Conservation (phyloP, 2,329 filamentous ascomycete genomes). For the Trichoderma pleuroti region DNA sequence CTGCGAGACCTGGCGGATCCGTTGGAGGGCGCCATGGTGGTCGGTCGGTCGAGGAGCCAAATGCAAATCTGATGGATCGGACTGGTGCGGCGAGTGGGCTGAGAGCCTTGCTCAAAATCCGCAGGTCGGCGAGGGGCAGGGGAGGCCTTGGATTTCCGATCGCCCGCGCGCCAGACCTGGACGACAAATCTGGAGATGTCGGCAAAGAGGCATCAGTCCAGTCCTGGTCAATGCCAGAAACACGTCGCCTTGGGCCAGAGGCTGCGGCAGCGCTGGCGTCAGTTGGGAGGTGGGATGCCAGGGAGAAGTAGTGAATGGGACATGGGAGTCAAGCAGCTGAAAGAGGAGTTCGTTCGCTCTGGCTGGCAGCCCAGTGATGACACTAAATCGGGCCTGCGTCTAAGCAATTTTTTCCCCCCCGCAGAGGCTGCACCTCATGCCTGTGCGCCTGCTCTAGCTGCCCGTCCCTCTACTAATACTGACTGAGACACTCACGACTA, state of each 20-base stretch:
- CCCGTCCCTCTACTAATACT: background rate
- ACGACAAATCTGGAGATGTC: slow-evolving; percentile 31
- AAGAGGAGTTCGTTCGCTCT: slow-evolving; percentile 8
- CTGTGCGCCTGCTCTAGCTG: background rate
- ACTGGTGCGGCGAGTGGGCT: slow-evolving; percentile 2
- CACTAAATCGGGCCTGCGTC: slow-evolving; percentile 15
- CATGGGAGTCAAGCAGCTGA: background rate
- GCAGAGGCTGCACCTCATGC: slow-evolving; percentile 13
- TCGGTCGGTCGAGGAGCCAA: background rate
- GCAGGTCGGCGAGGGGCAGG: slow-evolving; percentile 25
- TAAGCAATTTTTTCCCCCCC: slow-evolving; percentile 19
- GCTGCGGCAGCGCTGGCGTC: slow-evolving; percentile 10
- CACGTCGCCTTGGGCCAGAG: slow-evolving; percentile 22
- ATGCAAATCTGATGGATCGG: slow-evolving; percentile 8
- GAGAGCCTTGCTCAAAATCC: slow-evolving; percentile 18
- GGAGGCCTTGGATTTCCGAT: slow-evolving; percentile 24
- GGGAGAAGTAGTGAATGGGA: background rate
- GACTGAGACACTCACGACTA: background rate
- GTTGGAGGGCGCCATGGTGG: slow-evolving; percentile 35
- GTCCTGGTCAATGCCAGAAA: slow-evolving; percentile 25
- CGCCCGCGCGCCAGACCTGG: slow-evolving; percentile 28
- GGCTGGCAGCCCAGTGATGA: slow-evolving; percentile 17
- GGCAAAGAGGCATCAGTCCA: slow-evolving; percentile 33
- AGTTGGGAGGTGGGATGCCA: background rate
- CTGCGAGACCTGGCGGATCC: slow-evolving; percentile 34